Evolutionary conservation across 176 grass and related monocot species (phyloP).

Genomic region (Oryza punctata): DNA sequence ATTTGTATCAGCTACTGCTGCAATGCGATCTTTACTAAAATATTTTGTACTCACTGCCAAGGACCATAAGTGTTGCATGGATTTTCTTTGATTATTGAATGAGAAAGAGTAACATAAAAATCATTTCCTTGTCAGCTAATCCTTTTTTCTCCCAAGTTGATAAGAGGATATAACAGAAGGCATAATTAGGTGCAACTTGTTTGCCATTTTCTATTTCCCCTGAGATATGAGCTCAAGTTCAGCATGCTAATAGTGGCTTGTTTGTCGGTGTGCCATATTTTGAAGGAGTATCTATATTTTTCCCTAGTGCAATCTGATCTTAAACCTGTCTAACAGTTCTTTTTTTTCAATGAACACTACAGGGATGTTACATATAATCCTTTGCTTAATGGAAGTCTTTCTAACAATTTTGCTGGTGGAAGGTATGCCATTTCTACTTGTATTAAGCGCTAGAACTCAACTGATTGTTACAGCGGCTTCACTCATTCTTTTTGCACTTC

Average conservation of each 20-base stretch:
- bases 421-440: slow-evolving; percentile 35
- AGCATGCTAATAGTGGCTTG: neutral
- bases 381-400: slow-evolving; percentile 21
- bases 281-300: neutral
- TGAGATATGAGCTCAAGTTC: neutral
- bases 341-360: slow-evolving; percentile 25
- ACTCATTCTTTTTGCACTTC: slow-evolving; percentile 22
- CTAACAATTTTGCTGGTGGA: neutral
- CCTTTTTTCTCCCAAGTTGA: neutral
- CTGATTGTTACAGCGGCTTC: neutral
- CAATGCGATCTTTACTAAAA: neutral
- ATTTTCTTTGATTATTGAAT: neutral
- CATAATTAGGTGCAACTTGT: neutral
- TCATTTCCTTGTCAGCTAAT: neutral
- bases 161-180: neutral
- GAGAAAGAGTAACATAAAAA: neutral
- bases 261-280: neutral
- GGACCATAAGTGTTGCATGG: neutral
- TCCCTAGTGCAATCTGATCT: neutral
- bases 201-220: neutral
- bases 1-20: neutral
- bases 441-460: neutral
- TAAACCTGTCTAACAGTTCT: slow-evolving; percentile 17
- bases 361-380: slow-evolving; percentile 67
- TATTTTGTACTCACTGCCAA: neutral